A percentile compares a stretch with the other conserved stretches of the same genome.
Conservation (phyloP, 2,329 filamentous ascomycete species). For the Colletotrichum eremochloae region DNA sequence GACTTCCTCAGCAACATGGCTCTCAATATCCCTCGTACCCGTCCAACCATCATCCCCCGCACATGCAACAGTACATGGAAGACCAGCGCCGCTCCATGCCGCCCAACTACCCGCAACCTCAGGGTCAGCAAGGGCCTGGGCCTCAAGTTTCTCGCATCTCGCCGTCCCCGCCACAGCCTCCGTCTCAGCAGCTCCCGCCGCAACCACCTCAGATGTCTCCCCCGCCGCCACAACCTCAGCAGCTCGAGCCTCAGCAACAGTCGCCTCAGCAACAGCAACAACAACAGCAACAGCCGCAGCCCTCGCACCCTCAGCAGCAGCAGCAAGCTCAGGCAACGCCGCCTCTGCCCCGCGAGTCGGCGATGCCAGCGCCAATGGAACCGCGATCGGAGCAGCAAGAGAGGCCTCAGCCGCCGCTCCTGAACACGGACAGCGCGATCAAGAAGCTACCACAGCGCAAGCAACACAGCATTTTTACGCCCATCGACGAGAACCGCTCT, state of each 20-base stretch:
- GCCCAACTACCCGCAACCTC: constrained; percentile 69
- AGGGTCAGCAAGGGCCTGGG: constrained; percentile 64
- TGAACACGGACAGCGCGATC: constrained; percentile 66
- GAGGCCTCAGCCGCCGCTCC: constrained; percentile 59
- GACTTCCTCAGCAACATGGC: constrained; percentile 51
- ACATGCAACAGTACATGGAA: constrained; percentile 79
- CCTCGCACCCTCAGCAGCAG: constrained; percentile 48
- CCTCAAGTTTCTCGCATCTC: constrained; percentile 63
- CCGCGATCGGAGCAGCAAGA: constrained; percentile 61
- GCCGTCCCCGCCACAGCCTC: constrained; percentile 71
- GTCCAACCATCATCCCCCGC: constrained; percentile 46
- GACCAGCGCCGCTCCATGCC: constrained; percentile 82
- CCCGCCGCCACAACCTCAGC: constrained; percentile 63
- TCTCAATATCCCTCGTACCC: constrained; percentile 55
- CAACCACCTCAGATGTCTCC: constrained; percentile 66
- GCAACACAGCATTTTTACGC: constrained; percentile 95
- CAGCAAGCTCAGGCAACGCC: constrained; percentile 56
- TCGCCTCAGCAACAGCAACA: constrained; percentile 53
- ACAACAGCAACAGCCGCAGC: constrained; percentile 60
- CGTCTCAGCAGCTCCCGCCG: constrained; percentile 63
- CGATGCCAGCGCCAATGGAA: constrained; percentile 65
- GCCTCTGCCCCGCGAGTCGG: constrained; percentile 63
- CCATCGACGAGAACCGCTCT: constrained; percentile 92
- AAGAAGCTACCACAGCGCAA: constrained; percentile 81
- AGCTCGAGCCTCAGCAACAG: constrained; percentile 49